Conservation (phyloP, 2,329 filamentous ascomycete genomes). For the Bisporella sp. region DNA sequence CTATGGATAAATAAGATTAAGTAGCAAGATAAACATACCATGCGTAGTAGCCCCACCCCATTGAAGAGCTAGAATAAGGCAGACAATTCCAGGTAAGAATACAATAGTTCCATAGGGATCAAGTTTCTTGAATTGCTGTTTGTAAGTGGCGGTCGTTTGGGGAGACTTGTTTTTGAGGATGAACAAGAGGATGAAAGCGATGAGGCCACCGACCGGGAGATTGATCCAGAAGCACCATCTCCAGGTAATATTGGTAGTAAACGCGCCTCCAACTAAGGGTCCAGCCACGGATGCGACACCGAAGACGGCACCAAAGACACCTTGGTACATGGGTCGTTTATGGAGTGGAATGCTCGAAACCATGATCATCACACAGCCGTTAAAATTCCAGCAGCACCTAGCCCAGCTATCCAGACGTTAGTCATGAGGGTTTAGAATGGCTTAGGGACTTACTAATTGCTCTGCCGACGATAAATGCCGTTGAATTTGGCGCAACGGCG, state of each 20-base stretch:
- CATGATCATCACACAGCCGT: conserved; percentile 22
- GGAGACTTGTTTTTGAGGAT: not conserved
- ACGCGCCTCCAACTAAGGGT: conserved; percentile 27
- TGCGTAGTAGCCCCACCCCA: conserved; percentile 35
- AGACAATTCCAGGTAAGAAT: conserved; percentile 31
- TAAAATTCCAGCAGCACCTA: conserved; percentile 21
- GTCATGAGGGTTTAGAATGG: not conserved
- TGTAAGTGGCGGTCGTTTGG: not conserved
- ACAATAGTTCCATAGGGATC: conserved; percentile 36
- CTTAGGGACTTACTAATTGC: conserved; percentile 20
- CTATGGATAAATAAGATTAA: no score
- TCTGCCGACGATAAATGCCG: conserved; percentile 29
- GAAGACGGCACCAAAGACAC: conserved; percentile 40
- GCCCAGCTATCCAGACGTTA: conserved; percentile 13
- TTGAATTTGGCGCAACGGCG: conserved; percentile 27
- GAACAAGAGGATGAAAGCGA: conserved; percentile 1
- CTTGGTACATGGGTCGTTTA: conserved; percentile 7
- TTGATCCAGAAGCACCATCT: conserved; percentile 22
- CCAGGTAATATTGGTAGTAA: conserved; percentile 33
- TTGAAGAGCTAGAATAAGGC: conserved; percentile 37
- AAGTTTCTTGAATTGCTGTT: conserved; percentile 8
- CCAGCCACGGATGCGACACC: conserved; percentile 12
- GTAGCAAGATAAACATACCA: conserved; percentile 26
- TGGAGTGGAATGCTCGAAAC: conserved; percentile 8
- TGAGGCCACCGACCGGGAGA: conserved; percentile 1